Evolutionary conservation across 345 rosid species (phyloP), one percentile per base, ranked within the genome.

Genomic region (Xanthoceras sorbifolium): DNA sequence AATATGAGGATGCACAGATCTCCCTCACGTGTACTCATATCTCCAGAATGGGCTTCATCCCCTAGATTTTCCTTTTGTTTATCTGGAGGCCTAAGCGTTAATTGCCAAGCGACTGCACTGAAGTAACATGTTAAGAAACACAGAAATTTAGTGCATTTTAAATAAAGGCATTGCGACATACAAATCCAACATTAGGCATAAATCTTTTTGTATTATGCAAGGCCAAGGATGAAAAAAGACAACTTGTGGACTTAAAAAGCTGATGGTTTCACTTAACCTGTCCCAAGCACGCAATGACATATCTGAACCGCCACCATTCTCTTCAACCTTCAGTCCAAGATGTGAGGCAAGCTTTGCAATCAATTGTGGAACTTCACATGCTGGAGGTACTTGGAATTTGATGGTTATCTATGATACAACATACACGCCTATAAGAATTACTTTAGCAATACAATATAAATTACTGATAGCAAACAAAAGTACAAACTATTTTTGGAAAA

Each of bases 81-180:
- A 77, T 80, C 90, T 50, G 81, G 87, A 74, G 76, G 66, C 63
- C 78, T 89, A 75, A 96, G 92, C 26, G 90, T 87, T 73, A 96
- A 81, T 81, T 96, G 99, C 98, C 98, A 93, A 70, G 97, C 90
- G 20, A 88, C 98, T 72, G 97, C 84, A 90, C 99, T 96, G 91
- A 72, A 84, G 68, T 67, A 79, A 44, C 26, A 63, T 66, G 74
- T 50, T 28, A 75, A 68, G 64, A 28, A 23, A 68, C 26, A 54
- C 8, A 76, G 32, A 71, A 22, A 32, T 40, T 77, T 57, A 54
- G 20, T 26, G 61, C 22, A 63, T 52, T n/a, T 18, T 20, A 64
- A 44, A 14, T 14, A 71, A 67, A 32, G 32, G 62, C 46, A 64
- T 32, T 64, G 23, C 12, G 18, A 22, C 22, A 34, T 7, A 60